Conservation (phyloP, 768 basidiomycete species). For the Pisolithus sp. region DNA sequence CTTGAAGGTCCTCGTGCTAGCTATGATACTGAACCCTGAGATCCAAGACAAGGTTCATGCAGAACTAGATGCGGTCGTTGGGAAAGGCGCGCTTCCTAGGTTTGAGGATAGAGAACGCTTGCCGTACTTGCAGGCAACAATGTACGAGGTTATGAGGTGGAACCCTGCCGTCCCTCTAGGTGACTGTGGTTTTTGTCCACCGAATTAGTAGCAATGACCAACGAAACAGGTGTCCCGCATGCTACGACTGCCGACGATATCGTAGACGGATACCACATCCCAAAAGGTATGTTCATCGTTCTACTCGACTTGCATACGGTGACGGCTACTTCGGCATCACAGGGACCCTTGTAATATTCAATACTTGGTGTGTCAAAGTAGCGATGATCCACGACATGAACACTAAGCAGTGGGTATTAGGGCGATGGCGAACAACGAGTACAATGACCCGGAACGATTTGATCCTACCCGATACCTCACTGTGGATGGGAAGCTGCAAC, state of each 20-base stretch:
- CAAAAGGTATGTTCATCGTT: conserved; percentile 10
- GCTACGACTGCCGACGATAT: conserved; percentile 14
- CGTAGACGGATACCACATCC: conserved; percentile 22
- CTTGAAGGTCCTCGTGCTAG: conserved; percentile 20
- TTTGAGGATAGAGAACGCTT: conserved; percentile 18
- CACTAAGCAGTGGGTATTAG: too few relatives aligned
- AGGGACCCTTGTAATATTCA: background rate
- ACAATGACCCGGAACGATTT: background rate
- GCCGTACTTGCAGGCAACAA: conserved; percentile 19
- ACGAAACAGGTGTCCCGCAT: conserved; percentile 16
- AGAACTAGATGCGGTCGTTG: conserved; percentile 20
- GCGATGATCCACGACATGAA: too few relatives aligned
- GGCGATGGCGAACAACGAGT: too few relatives aligned
- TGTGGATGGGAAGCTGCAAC: too few relatives aligned
- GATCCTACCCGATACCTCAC: too few relatives aligned
- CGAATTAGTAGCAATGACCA: background rate
- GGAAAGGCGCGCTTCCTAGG: conserved; percentile 12
- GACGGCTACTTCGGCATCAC: too few relatives aligned
- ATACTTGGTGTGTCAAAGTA: background rate
- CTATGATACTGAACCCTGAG: conserved; percentile 24
- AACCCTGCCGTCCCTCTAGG: conserved; percentile 16
- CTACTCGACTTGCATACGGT: background rate
- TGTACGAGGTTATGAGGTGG: conserved; percentile 20
- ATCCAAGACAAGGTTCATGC: conserved; percentile 17
- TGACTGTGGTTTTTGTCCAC: conserved; percentile 4